These are phyloP conservation scores for Penicillium polonicum DNA, from an alignment of 2,329 filamentous ascomycete genomes.

Conservation along the genomic window DNA sequence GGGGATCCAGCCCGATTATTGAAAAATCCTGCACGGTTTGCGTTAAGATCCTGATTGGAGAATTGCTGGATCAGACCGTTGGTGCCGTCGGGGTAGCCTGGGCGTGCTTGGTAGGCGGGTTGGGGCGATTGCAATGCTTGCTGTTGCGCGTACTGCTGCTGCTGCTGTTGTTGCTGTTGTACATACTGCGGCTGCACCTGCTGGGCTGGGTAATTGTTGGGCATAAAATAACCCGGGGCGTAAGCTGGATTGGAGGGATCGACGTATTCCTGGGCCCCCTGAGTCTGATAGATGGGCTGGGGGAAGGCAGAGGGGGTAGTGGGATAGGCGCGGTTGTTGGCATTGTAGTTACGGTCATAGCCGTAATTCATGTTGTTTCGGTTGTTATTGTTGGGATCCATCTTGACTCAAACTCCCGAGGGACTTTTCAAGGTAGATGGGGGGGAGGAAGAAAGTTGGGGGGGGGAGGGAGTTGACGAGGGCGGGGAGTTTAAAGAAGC, in stretches of 20 bases:
- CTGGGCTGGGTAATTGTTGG: slow-evolving; percentile 56
- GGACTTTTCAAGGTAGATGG: slow-evolving; percentile 9
- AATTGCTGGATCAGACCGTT: slow-evolving; percentile 94
- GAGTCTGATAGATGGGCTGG: slow-evolving; percentile 73
- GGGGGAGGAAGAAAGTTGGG: slow-evolving; percentile 12
- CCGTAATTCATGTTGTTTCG: slow-evolving; percentile 50
- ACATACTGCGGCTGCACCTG: slow-evolving; percentile 46
- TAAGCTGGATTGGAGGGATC: slow-evolving; percentile 48
- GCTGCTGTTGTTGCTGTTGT: slow-evolving; percentile 50
- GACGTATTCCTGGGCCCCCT: slow-evolving; percentile 61
- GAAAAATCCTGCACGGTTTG: slow-evolving; percentile 68
- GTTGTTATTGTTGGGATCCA: slow-evolving; percentile 53
- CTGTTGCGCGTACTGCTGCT: slow-evolving; percentile 53
- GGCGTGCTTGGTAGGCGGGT: slow-evolving; percentile 53
- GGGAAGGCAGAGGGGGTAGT: slow-evolving; percentile 95
- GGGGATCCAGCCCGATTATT: slow-evolving; percentile 64
- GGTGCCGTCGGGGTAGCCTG: slow-evolving; percentile 69
- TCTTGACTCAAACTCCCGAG: slow-evolving; percentile 34
- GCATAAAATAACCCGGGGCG: slow-evolving; percentile 60
- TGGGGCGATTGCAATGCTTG: slow-evolving; percentile 56
- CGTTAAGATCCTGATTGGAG: slow-evolving; percentile 89
- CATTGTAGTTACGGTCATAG: slow-evolving; percentile 62
- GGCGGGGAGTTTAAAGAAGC: slow-evolving; percentile 26
- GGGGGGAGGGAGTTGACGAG: background rate
- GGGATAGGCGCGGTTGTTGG: slow-evolving; percentile 70